A percentile compares a stretch with the other conserved stretches of the same genome.
These are phyloP conservation scores for Populus tremula DNA, from an alignment of 345 rosid species.

Conservation along the genomic window DNA sequence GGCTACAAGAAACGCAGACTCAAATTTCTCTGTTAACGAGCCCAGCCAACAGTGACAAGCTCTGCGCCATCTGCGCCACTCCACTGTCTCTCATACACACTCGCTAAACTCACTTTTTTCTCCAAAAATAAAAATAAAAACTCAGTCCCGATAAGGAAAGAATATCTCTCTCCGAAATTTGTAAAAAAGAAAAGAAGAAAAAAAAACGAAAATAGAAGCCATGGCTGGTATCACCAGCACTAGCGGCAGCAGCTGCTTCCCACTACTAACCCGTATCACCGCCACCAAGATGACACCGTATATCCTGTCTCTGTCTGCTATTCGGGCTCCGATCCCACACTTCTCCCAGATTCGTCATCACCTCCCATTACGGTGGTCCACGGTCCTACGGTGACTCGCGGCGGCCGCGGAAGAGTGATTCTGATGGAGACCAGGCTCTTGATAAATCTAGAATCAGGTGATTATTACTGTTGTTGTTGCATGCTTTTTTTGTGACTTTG, in stretches of 20 bases:
- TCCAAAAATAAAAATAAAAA: too few species aligned
- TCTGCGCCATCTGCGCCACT: too few species aligned
- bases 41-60: background rate
- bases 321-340: slow-evolving; percentile 43
- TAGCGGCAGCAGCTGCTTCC: slow-evolving; percentile 42
- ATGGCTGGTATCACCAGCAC: slow-evolving; percentile 76
- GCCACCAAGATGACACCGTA: slow-evolving; percentile 26
- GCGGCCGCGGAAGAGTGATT: slow-evolving; percentile 42
- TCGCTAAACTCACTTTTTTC: background rate
- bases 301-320: slow-evolving; percentile 30
- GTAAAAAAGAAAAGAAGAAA: too few species aligned
- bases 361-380: slow-evolving; percentile 57
- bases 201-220: slow-evolving; percentile 5
- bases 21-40: background rate
- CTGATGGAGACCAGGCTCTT: slow-evolving; percentile 61
- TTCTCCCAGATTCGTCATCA: slow-evolving; percentile 29
- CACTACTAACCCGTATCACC: slow-evolving; percentile 8
- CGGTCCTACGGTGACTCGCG: slow-evolving; percentile 41
- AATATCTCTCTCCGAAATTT: too few species aligned
- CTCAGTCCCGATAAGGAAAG: background rate
- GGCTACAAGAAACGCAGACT: too few species aligned
- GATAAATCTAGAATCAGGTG: slow-evolving; percentile 60
- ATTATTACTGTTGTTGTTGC: background rate
- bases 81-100: background rate
- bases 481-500: background rate